Evolutionary conservation across 2,329 filamentous ascomycete species (phyloP), one percentile per base, ranked within the genome.

Genomic region (Monosporascus sp.): DNA sequence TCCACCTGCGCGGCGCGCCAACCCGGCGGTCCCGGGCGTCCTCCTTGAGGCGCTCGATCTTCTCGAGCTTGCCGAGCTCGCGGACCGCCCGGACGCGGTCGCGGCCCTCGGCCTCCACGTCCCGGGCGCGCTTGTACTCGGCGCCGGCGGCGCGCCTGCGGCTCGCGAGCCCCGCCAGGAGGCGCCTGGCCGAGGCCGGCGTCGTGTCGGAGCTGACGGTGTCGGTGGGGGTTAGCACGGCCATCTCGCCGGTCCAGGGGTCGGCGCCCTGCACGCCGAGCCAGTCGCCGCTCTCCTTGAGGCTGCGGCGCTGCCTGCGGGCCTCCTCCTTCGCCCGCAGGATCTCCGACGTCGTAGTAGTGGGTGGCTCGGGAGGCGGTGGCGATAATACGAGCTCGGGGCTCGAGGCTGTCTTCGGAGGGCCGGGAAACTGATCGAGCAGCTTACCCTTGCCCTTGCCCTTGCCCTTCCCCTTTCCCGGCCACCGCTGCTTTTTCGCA

Each of bases 181-280:
- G 69, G 43, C 64, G 60, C 36, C 68, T 67, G 7, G 64, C 63
- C 47, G 59, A 68, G 62, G 46, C 62, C 27, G 54, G 47, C 5
- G 64, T 68, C 53, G 72, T 74, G 27, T 71, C 70, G 1, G 76
- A 77, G 55, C 76, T 80, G 16, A 73, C 71, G 3, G 77, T 66
- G 24, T 61, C 63, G 22, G 64, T 77, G 7, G 77, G 76, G 4
- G 77, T 80, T 38, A 81, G 67, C 16, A 78, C 65, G 53, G 83
- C 76, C 48, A 77, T 74, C 56, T 76, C 70, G 5, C 82, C 80
- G 0, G 82, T 84, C 43, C 73, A 68, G 0, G 82, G 82, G 60
- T 85, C 84, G 51, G 80, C 71, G 3, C 82, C 82, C 54, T 82
- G 80, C 1, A 84, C 78, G 2, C 81, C 81, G 0, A 85, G 73